phyloP scores from a whole-genome alignment of 441 rosid genomes.

The Caryocar brasiliense region DNA sequence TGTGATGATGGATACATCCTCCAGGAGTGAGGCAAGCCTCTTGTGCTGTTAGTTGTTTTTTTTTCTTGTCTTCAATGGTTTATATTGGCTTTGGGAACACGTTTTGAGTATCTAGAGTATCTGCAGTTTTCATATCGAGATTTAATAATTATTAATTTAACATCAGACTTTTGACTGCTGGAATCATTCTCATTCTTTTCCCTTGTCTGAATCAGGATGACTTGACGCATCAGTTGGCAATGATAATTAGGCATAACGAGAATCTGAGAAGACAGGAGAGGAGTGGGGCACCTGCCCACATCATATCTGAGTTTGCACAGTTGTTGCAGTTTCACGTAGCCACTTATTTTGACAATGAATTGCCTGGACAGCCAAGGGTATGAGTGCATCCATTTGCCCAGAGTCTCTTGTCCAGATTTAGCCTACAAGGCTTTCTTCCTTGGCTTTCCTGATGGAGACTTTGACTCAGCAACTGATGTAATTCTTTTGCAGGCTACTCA shows the following conservation, averaged over 20 bases:
- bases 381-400: slow-evolving; percentile 4
- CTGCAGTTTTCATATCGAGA: too few relatives aligned
- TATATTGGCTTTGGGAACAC: too few relatives aligned
- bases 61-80: background rate
- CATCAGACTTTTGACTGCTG: background rate
- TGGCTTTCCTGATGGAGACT: background rate
- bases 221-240: slow-evolving; percentile 91
- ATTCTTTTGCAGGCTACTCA: slow-evolving; percentile 71
- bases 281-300: slow-evolving; percentile 96
- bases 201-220: slow-evolving; percentile 62
- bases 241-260: slow-evolving; percentile 91
- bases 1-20: slow-evolving; percentile 98
- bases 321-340: slow-evolving; percentile 94
- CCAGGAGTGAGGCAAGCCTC: slow-evolving; percentile 86
- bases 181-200: slow-evolving; percentile 11
- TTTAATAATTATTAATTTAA: background rate
- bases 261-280: slow-evolving; percentile 86
- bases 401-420: too few relatives aligned
- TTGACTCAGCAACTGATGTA: background rate
- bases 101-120: too few relatives aligned
- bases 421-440: background rate
- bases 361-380: slow-evolving; percentile 99
- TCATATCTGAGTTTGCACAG: slow-evolving; percentile 92
- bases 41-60: background rate
- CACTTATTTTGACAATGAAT: slow-evolving; percentile 93